phyloP scores from a whole-genome alignment of 2,329 filamentous ascomycete species.

The Chrysoporthe puriensis region DNA sequence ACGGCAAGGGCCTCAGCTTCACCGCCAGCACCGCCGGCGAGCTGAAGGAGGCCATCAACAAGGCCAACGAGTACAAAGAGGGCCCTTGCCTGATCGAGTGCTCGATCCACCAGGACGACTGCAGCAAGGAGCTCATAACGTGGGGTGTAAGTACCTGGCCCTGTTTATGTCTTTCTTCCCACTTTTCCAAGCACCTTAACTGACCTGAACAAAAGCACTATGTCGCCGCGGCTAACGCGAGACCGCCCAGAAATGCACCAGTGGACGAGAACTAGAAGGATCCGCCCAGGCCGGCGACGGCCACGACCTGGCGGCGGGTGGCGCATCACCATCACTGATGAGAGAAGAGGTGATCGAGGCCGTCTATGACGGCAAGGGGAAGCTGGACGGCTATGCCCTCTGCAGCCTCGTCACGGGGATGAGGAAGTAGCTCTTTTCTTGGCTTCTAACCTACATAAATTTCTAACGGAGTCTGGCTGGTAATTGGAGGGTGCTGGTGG shows the following conservation, averaged over 20 bases:
- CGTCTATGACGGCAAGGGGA: slow-evolving; percentile 28
- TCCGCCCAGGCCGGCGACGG: slow-evolving; percentile 13
- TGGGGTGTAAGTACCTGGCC: slow-evolving; percentile 30
- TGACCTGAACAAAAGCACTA: slow-evolving; percentile 29
- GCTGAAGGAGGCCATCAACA: slow-evolving; percentile 31
- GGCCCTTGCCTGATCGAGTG: slow-evolving; percentile 36
- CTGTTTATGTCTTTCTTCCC: background rate
- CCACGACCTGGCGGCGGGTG: slow-evolving; percentile 1
- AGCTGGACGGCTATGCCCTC: slow-evolving; percentile 24
- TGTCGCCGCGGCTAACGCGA: slow-evolving; percentile 35
- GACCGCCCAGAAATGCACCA: slow-evolving; percentile 30
- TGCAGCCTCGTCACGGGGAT: slow-evolving; percentile 26
- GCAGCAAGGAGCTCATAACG: slow-evolving; percentile 35
- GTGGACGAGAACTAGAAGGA: slow-evolving; percentile 25
- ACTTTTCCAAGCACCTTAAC: background rate
- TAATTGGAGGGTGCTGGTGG: slow-evolving; percentile 7
- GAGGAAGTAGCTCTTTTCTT: slow-evolving; percentile 7
- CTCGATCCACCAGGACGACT: slow-evolving; percentile 36
- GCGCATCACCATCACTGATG: slow-evolving; percentile 1
- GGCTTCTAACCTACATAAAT: background rate
- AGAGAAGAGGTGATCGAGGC: slow-evolving; percentile 16
- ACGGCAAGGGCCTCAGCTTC: slow-evolving; percentile 33
- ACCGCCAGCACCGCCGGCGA: slow-evolving; percentile 33
- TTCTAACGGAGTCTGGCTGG: slow-evolving; percentile 23
- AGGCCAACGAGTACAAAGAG: slow-evolving; percentile 30